Evolutionary conservation across 345 rosid species (phyloP).

Genomic region (Moricandia moricandioides): DNA sequence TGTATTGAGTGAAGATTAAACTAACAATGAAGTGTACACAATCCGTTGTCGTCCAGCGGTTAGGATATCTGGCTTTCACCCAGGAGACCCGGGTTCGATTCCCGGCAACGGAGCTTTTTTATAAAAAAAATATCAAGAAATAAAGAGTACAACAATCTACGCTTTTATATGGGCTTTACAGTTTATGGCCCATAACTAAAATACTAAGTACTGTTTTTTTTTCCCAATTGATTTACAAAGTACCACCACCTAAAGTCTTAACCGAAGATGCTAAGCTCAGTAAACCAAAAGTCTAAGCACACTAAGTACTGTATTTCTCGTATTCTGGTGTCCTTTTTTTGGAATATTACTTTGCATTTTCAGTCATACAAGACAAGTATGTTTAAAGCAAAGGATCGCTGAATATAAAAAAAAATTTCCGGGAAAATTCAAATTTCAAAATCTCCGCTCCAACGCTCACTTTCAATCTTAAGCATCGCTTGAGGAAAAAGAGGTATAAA

Average conservation of each 20-base stretch:
- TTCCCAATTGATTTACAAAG: too few species aligned
- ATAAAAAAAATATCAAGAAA: too few species aligned
- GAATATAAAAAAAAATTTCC: neutral
- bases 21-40: neutral
- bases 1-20: neutral
- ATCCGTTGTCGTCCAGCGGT: neutral
- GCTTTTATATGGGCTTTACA: neutral
- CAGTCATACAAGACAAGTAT: neutral
- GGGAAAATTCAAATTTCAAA: slow-evolving; percentile 35
- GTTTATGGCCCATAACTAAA: neutral
- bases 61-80: slow-evolving; percentile 87
- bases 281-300: too few species aligned
- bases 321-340: neutral
- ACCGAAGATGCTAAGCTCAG: too few species aligned
- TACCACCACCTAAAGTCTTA: too few species aligned
- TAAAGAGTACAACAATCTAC: neutral
- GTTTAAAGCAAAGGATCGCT: too few species aligned
- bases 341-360: neutral
- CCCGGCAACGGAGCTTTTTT: slow-evolving; percentile 77
- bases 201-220: too few species aligned
- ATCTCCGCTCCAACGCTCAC: slow-evolving; percentile 49
- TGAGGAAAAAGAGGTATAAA: slow-evolving; percentile 2
- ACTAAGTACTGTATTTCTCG: neutral
- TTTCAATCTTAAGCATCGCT: neutral
- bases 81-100: slow-evolving; percentile 99